Percentiles rank a stretch among this genome's conserved stretches.
phyloP scores from a whole-genome alignment of 2,329 filamentous ascomycete genomes.

The Lojkania enalia region DNA sequence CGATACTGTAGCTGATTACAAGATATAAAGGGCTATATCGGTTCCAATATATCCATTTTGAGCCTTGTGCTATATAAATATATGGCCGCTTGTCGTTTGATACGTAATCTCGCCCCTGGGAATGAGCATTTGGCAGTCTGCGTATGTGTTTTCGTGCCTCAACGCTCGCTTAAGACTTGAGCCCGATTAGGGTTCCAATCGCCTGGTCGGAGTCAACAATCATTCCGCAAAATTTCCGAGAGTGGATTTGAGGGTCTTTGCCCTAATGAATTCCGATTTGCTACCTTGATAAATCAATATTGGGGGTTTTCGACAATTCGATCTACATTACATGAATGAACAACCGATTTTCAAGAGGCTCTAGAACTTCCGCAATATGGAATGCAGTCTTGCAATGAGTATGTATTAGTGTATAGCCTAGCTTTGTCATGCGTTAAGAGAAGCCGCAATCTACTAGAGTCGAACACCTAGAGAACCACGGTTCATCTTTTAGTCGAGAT shows the following conservation, averaged over 20 bases:
- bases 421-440: conserved; percentile 22
- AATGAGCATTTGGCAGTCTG: too few species aligned
- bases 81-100: too few species aligned
- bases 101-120: too few species aligned
- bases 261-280: conserved; percentile 18
- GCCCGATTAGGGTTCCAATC: conserved; percentile 27
- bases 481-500: conserved; percentile 13
- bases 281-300: conserved; percentile 23
- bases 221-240: conserved; percentile 31
- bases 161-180: conserved; percentile 28
- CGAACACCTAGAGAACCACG: conserved; percentile 21
- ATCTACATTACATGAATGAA: conserved; percentile 25
- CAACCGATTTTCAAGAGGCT: conserved; percentile 16
- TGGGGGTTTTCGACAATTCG: not conserved
- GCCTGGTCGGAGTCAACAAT: conserved; percentile 28
- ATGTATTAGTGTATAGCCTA: conserved; percentile 8
- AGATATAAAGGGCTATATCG: too few species aligned
- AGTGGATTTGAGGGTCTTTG: conserved; percentile 17
- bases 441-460: conserved; percentile 12
- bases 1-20: conserved; percentile 52
- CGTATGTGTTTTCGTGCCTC: too few species aligned
- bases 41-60: too few species aligned
- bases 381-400: conserved; percentile 13
- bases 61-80: too few species aligned
- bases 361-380: conserved; percentile 18